Evolutionary conservation across 768 basidiomycete species (phyloP).

Genomic region (Gymnopilus dilepis): DNA sequence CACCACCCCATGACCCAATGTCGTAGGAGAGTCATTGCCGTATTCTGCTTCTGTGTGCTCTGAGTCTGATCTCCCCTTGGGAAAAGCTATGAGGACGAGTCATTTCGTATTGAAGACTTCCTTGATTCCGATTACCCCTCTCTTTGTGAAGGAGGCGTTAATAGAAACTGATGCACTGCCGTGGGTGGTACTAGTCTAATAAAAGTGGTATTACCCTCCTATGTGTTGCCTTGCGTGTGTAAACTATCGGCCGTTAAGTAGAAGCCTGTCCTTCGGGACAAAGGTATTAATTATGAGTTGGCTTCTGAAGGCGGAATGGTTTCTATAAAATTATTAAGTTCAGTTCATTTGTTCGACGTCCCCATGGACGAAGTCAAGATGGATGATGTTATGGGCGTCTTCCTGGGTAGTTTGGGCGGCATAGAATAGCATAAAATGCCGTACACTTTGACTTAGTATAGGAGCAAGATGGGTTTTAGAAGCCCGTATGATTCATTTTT

Average conservation of each 20-base stretch:
- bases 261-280: not conserved
- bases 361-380: not conserved
- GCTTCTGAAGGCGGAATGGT: not conserved
- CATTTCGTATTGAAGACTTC: not conserved
- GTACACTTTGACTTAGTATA: not conserved
- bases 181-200: not conserved
- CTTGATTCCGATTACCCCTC: not conserved
- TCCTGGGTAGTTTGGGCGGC: too few relatives aligned
- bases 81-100: not conserved
- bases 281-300: not conserved
- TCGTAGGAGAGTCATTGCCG: constrained; percentile 4
- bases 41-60: constrained; percentile 9
- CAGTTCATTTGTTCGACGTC: not conserved
- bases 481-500: not conserved
- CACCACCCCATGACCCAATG: constrained; percentile 6
- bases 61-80: not conserved
- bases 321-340: not conserved
- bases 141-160: not conserved
- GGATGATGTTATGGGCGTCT: not conserved
- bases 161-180: not conserved
- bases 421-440: too few relatives aligned
- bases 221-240: not conserved
- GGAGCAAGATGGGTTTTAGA: not conserved
- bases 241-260: not conserved
- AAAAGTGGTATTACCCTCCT: not conserved